Evolutionary conservation across 2,329 filamentous ascomycete species (phyloP), one percentile per base, ranked within the genome.

Genomic region (Cyanodermella asteris): DNA sequence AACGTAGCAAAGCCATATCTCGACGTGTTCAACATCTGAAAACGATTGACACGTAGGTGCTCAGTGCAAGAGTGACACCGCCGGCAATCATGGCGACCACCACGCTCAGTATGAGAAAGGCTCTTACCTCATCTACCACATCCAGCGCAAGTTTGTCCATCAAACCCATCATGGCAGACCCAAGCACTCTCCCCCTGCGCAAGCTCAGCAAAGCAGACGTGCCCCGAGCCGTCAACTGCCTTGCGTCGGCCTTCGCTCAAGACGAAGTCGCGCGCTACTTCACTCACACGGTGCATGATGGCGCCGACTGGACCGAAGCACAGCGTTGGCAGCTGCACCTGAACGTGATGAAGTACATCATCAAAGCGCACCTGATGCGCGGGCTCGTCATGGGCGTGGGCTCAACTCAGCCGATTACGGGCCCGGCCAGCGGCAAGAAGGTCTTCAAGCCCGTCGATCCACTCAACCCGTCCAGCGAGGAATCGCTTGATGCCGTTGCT

Each of bases 231-330:
- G 74, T 70, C 14, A 53, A 62, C 18, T 70, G 71, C 39, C 62
- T 90, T 36, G 72, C 77, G 23, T 67, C 78, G 43, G 72, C 77
- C 34, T 87, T 90, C 51, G 69, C 64, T 29, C 56, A 68, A 31
- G 77, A 87, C 45, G 64, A 75, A 30, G 61, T 80, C 33, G 68
- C 70, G 32, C 59, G 64, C 44, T 87, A 84, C 50, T 68, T 80
- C 39, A 56, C 82, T 38, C 65, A 76, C 40, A 66, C 69, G 22
- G 66, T 72, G 31, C n/a, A n/a, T n/a, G 73, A 78, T 43, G 63
- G 66, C 49, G 56, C 55, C 32, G 46, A 57, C 32, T 64, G 62
- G 49, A 60, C 65, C 23, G 58, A 66, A 39, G 64, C 76, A 45
- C 55, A 68, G 42, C 72, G 70, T 42, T 87, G 73, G 71, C 64